Percentiles rank a stretch among this genome's conserved stretches.
Evolutionary conservation across 2,329 filamentous ascomycete species (phyloP).

Genomic region (Alternaria triticimaculans): DNA sequence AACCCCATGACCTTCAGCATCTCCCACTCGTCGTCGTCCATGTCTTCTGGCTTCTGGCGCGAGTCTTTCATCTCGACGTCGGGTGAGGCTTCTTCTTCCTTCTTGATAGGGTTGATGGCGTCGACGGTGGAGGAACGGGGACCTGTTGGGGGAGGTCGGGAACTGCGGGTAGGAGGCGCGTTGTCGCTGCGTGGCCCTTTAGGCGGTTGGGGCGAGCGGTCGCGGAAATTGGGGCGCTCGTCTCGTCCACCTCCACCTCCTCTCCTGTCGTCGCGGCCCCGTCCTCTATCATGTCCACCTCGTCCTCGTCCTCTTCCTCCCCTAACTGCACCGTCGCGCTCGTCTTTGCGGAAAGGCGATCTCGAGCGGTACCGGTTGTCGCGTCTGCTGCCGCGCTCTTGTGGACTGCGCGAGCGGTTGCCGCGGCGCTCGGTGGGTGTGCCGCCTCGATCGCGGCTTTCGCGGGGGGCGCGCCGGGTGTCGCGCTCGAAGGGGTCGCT

Average conservation of each 20-base stretch:
- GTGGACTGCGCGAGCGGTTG: conserved; percentile 45
- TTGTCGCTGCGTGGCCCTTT: conserved; percentile 31
- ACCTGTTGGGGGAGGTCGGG: conserved; percentile 16
- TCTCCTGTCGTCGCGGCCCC: conserved; percentile 20
- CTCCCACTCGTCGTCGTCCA: conserved; percentile 70
- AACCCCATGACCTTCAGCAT: conserved; percentile 94
- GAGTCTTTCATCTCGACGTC: conserved; percentile 40
- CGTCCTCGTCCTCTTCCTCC: conserved; percentile 15
- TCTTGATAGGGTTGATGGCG: conserved; percentile 18
- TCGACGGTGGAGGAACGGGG: conserved; percentile 8
- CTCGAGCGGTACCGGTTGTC: conserved; percentile 37
- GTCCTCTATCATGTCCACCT: conserved; percentile 14
- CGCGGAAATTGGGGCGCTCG: conserved; percentile 10
- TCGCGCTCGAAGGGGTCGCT: conserved; percentile 26
- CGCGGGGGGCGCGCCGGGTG: conserved; percentile 26
- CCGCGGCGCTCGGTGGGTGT: conserved; percentile 32
- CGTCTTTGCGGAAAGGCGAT: conserved; percentile 33
- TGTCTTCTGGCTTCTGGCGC: conserved; percentile 43
- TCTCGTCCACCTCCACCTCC: conserved; percentile 15
- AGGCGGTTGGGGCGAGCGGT: conserved; percentile 31
- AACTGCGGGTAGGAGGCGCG: conserved; percentile 12
- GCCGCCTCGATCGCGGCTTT: conserved; percentile 28
- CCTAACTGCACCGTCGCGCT: conserved; percentile 25
- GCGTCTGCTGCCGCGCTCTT: conserved; percentile 35
- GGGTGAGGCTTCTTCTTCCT: conserved; percentile 19